A percentile compares a stretch with the other conserved stretches of the same genome.
phyloP scores from a whole-genome alignment of 768 basidiomycete species.

The Clathrus columnatus region DNA sequence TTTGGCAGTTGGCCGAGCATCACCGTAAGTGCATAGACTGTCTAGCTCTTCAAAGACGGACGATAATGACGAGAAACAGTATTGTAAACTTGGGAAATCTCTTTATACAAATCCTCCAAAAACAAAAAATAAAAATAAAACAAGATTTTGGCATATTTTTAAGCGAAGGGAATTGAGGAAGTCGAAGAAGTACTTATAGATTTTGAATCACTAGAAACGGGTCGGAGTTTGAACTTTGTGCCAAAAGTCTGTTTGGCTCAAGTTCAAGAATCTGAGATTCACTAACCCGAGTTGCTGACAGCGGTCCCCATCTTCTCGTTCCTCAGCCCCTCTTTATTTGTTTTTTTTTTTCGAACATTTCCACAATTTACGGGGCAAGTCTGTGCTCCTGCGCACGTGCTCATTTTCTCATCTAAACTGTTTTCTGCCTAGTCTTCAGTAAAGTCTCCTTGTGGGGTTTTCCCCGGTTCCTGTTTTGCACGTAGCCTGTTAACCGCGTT shows the following conservation, averaged over 20 bases:
- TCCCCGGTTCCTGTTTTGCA: too few species aligned
- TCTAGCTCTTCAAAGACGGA: too few species aligned
- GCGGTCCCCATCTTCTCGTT: not conserved
- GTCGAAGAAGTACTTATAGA: not conserved
- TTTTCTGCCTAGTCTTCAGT: not conserved
- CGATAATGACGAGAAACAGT: too few species aligned
- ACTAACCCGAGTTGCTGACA: not conserved
- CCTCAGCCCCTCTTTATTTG: not conserved
- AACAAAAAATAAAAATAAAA: not conserved
- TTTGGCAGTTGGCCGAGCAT: not conserved
- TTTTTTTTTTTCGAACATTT: not conserved
- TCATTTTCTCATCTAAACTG: not conserved
- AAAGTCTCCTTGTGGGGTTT: not conserved
- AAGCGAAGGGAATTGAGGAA: not conserved
- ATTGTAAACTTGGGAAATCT: too few species aligned
- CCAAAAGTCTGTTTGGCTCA: not conserved
- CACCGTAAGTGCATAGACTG: too few species aligned
- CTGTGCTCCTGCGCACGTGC: not conserved
- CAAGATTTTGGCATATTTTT: not conserved
- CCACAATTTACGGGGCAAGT: not conserved
- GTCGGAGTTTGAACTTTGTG: not conserved
- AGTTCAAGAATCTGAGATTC: not conserved
- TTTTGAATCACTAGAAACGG: too few species aligned
- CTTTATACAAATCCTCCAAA: too few species aligned
- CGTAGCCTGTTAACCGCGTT: not conserved